These are phyloP conservation scores for Citeromyces nyonsensis DNA, from an alignment of 805 yeast genomes.

Conservation along the genomic window DNA sequence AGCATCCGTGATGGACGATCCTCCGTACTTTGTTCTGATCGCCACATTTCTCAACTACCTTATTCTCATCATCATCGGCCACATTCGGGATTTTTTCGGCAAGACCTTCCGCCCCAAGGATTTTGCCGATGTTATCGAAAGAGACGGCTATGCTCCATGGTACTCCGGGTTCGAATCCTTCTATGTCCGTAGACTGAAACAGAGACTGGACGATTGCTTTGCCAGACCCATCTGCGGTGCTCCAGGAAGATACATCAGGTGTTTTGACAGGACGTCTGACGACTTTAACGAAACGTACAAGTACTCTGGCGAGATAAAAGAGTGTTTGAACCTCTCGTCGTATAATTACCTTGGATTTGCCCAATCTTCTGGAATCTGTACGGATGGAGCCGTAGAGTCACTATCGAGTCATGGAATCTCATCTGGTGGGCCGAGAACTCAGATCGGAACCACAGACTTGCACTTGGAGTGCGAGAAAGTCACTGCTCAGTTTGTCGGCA, in stretches of 20 bases:
- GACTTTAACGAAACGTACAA: slow-evolving; percentile 51
- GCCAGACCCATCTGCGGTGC: slow-evolving; percentile 95
- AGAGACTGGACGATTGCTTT: slow-evolving; percentile 86
- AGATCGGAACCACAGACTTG: slow-evolving; percentile 62
- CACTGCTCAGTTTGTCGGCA: slow-evolving; percentile 78
- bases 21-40: slow-evolving; percentile 66
- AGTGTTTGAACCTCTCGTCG: slow-evolving; percentile 75
- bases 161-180: slow-evolving; percentile 87
- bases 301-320: slow-evolving; percentile 61
- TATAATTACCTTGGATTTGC: slow-evolving; percentile 96
- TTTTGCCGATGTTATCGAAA: slow-evolving; percentile 53
- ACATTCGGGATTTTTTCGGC: slow-evolving; percentile 79
- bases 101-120: slow-evolving; percentile 51
- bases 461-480: slow-evolving; percentile 61
- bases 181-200: slow-evolving; percentile 83
- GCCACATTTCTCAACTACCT: slow-evolving; percentile 79
- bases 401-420: slow-evolving; percentile 64
- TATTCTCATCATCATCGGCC: slow-evolving; percentile 77
- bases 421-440: slow-evolving; percentile 62
- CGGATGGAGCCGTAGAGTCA: slow-evolving; percentile 53
- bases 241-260: slow-evolving; percentile 82
- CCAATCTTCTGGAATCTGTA: slow-evolving; percentile 84
- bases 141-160: slow-evolving; percentile 92
- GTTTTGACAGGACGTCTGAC: slow-evolving; percentile 64
- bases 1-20: slow-evolving; percentile 62